phyloP scores from a whole-genome alignment of 805 yeast genomes.

The Sugiyamaella qingdaonensis region DNA sequence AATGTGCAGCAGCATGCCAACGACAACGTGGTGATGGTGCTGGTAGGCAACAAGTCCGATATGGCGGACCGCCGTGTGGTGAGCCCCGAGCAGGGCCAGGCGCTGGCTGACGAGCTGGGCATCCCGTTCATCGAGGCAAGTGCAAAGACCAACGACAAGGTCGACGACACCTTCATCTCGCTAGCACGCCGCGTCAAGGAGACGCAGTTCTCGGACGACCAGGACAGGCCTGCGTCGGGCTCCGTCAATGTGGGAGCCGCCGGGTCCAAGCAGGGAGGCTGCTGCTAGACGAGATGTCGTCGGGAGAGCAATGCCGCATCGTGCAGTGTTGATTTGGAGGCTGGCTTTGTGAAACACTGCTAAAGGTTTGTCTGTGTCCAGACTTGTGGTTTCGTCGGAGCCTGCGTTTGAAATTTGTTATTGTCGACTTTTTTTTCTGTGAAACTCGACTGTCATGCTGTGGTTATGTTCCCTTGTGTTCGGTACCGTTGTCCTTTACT shows the following conservation, averaged over 20 bases:
- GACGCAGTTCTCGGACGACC: slow-evolving; percentile 49
- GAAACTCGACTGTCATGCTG: too few relatives aligned
- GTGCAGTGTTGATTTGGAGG: background rate
- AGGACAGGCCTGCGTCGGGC: slow-evolving; percentile 25
- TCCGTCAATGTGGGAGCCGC: slow-evolving; percentile 30
- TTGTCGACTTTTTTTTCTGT: too few relatives aligned
- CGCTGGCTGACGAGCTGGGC: slow-evolving; percentile 77
- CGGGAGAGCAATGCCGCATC: slow-evolving; percentile 22
- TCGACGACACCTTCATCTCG: slow-evolving; percentile 85
- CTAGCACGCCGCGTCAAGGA: slow-evolving; percentile 85
- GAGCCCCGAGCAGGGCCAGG: slow-evolving; percentile 84
- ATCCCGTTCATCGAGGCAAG: slow-evolving; percentile 93
- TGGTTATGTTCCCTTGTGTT: too few relatives aligned
- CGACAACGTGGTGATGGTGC: slow-evolving; percentile 88
- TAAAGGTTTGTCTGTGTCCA: too few relatives aligned
- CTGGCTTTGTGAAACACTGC: too few relatives aligned
- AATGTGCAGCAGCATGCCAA: slow-evolving; percentile 96
- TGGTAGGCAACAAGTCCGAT: slow-evolving; percentile 96
- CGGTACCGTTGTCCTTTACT: too few relatives aligned
- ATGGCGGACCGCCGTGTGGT: slow-evolving; percentile 85
- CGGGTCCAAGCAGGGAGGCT: slow-evolving; percentile 12
- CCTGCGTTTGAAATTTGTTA: too few relatives aligned
- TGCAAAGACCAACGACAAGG: slow-evolving; percentile 91
- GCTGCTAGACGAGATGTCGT: slow-evolving; percentile 27
- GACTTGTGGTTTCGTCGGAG: too few relatives aligned